Conservation (phyloP, 495 filamentous ascomycete genomes). For the Neurospora sp. region DNA sequence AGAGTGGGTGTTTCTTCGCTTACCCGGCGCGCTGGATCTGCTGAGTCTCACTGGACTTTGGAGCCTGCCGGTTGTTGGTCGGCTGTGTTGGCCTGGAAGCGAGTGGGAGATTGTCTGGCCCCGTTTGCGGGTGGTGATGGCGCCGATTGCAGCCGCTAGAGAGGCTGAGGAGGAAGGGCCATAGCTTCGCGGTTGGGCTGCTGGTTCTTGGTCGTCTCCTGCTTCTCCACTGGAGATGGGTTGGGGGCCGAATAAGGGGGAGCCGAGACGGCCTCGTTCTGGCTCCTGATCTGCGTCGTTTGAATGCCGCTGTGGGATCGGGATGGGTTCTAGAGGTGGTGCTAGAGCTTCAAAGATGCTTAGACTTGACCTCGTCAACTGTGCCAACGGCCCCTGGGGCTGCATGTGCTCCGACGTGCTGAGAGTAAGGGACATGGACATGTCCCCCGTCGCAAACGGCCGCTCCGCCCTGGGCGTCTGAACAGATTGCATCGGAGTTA, state of each 20-base stretch:
- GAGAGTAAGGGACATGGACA: constrained; percentile 73
- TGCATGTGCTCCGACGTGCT: constrained; percentile 76
- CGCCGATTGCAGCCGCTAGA: constrained; percentile 26
- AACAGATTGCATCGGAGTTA: constrained; percentile 39
- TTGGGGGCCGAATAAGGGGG: constrained; percentile 40
- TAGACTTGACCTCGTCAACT: constrained; percentile 33
- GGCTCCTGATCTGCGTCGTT: not conserved
- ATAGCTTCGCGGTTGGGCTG: constrained; percentile 28
- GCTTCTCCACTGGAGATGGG: not conserved
- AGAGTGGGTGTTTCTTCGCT: constrained; percentile 32
- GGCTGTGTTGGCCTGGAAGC: not conserved
- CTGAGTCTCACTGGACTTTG: constrained; percentile 38
- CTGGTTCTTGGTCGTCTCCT: not conserved
- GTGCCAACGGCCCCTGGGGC: constrained; percentile 57
- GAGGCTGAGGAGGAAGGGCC: constrained; percentile 39
- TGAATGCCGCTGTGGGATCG: not conserved
- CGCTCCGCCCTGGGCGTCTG: not conserved
- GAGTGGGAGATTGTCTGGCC: constrained; percentile 30
- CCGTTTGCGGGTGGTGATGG: constrained; percentile 23
- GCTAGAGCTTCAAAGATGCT: constrained; percentile 11
- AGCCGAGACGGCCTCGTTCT: constrained; percentile 43
- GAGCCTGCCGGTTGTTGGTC: constrained; percentile 12
- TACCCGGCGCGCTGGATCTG: constrained; percentile 32
- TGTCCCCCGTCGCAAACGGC: constrained; percentile 58
- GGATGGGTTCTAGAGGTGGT: constrained; percentile 5